These are phyloP conservation scores for Cadophora sp. DNA, from an alignment of 2,329 filamentous ascomycete genomes.

Conservation along the genomic window DNA sequence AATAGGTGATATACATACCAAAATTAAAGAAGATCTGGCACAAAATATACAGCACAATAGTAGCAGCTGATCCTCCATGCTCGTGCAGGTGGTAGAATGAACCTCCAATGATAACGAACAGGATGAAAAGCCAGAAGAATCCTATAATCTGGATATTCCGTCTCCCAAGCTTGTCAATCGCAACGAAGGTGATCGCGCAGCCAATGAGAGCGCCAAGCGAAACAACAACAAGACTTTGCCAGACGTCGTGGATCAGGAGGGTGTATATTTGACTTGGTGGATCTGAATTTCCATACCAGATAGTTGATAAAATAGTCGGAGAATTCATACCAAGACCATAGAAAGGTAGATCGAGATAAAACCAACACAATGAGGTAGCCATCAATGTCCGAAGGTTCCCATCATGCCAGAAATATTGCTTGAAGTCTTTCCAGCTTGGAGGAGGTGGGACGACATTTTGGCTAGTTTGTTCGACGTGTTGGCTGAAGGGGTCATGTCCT, in stretches of 20 bases:
- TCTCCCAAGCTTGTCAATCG: slow-evolving; percentile 35
- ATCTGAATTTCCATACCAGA: slow-evolving; percentile 32
- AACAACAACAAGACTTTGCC: slow-evolving; percentile 36
- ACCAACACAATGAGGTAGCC: slow-evolving; percentile 60
- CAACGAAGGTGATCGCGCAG: slow-evolving; percentile 31
- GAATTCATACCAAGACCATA: slow-evolving; percentile 74
- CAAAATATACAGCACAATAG: slow-evolving; percentile 34
- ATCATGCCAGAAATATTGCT: slow-evolving; percentile 48
- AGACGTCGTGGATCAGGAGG: slow-evolving; percentile 29
- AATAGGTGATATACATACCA: slow-evolving; percentile 16
- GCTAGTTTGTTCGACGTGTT: neutral
- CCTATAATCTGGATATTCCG: slow-evolving; percentile 37
- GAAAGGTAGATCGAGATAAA: slow-evolving; percentile 42
- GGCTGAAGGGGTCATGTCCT: neutral
- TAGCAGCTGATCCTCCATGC: slow-evolving; percentile 22
- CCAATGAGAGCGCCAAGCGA: slow-evolving; percentile 33
- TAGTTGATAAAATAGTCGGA: slow-evolving; percentile 30
- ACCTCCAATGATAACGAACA: slow-evolving; percentile 37
- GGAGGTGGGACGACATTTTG: slow-evolving; percentile 27
- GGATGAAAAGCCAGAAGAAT: slow-evolving; percentile 38
- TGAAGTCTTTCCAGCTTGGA: slow-evolving; percentile 37
- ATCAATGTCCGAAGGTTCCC: slow-evolving; percentile 62
- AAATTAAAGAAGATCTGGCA: slow-evolving; percentile 39
- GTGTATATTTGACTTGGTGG: slow-evolving; percentile 25
- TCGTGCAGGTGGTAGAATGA: slow-evolving; percentile 32